Conservation (phyloP, 2,329 filamentous ascomycete species). For the Aspergillus sp. region DNA sequence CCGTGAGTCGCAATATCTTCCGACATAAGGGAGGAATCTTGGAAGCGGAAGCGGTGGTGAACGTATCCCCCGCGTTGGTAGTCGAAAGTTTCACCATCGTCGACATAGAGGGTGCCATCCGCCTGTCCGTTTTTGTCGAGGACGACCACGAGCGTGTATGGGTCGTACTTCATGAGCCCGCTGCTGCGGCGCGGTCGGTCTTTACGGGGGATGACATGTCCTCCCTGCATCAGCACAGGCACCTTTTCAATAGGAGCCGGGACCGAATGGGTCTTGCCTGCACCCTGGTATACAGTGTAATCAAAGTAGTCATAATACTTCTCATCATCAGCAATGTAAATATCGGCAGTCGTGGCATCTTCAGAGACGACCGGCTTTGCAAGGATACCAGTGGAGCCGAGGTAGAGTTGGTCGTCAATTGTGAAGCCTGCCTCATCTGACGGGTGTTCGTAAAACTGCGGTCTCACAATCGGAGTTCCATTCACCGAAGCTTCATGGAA, state of each 20-base stretch:
- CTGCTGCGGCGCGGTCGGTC: conserved; percentile 83
- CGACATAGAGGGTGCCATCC: conserved; percentile 80
- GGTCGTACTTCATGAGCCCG: conserved; percentile 88
- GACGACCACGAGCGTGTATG: conserved; percentile 84
- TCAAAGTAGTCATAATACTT: conserved; percentile 96
- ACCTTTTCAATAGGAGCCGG: conserved; percentile 80
- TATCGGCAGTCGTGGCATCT: conserved; percentile 68
- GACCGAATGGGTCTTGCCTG: conserved; percentile 69
- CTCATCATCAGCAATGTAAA: conserved; percentile 87
- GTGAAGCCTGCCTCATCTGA: conserved; percentile 81
- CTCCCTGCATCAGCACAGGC: conserved; percentile 87
- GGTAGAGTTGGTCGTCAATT: conserved; percentile 89
- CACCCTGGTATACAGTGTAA: conserved; percentile 71
- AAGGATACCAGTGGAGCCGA: conserved; percentile 85
- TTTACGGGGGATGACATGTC: conserved; percentile 86
- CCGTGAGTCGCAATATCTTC: conserved; percentile 64
- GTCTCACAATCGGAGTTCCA: conserved; percentile 83
- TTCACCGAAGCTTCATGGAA: conserved; percentile 85
- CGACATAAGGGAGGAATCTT: conserved; percentile 62
- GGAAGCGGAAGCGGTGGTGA: conserved; percentile 74
- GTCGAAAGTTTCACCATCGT: conserved; percentile 92
- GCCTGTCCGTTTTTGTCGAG: conserved; percentile 69
- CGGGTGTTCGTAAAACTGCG: conserved; percentile 91
- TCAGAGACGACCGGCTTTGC: conserved; percentile 85
- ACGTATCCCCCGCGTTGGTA: conserved; percentile 84